A percentile compares a stretch with the other conserved stretches of the same genome.
phyloP scores from a whole-genome alignment of 2,329 filamentous ascomycete genomes.

The Sporothrix dimorphospora region DNA sequence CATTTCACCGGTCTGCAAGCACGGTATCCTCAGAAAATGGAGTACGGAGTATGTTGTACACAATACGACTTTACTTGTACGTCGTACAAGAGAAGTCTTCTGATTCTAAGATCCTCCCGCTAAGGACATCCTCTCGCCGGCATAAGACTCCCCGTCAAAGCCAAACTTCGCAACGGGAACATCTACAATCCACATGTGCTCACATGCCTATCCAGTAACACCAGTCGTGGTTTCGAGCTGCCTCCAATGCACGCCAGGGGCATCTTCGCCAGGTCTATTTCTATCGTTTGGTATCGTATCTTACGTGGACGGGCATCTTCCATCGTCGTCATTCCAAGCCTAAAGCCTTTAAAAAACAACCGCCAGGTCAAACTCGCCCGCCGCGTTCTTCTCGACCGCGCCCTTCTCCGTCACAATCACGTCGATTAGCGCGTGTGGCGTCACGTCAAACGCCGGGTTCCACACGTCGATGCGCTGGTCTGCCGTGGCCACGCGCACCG shows the following conservation, averaged over 20 bases:
- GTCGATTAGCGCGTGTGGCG: conserved; percentile 85
- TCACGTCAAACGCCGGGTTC: conserved; percentile 98
- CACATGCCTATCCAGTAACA: not conserved
- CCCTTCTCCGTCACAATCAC: conserved; percentile 92
- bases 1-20: not conserved
- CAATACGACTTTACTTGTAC: too few relatives aligned
- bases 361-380: conserved; percentile 69
- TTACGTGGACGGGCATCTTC: too few relatives aligned
- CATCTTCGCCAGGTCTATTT: conserved; percentile 15
- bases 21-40: not conserved
- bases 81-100: too few relatives aligned
- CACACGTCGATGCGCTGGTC: conserved; percentile 80
- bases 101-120: too few relatives aligned
- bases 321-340: too few relatives aligned
- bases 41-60: too few relatives aligned
- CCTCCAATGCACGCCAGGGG: not conserved
- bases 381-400: conserved; percentile 73
- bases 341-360: conserved; percentile 3
- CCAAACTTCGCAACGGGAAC: not conserved
- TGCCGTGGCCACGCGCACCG: conserved; percentile 78
- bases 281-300: conserved; percentile 14
- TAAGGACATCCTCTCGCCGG: too few relatives aligned
- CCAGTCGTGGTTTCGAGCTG: not conserved
- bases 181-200: too few relatives aligned
- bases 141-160: not conserved